These are phyloP conservation scores for Tubosaeta sp. DNA, from an alignment of 768 basidiomycete genomes.

Conservation along the genomic window DNA sequence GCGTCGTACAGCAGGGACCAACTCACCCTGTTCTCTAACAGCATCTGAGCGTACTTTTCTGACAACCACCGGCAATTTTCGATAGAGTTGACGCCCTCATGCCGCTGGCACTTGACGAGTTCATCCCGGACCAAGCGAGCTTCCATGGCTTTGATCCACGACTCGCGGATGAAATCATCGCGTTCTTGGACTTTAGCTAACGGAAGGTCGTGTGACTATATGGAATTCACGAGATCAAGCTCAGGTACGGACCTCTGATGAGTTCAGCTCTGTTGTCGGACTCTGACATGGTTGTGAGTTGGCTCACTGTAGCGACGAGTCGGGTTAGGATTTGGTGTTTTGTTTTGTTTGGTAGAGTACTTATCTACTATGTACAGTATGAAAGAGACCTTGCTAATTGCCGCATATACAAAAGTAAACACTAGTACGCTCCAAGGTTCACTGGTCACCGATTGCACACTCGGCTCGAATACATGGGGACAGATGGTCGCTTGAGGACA, in stretches of 20 bases:
- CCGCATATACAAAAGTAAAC: too few relatives aligned
- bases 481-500: neutral
- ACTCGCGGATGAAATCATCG: slow-evolving; percentile 78
- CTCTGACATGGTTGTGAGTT: slow-evolving; percentile 27
- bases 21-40: slow-evolving; percentile 75
- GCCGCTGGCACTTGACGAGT: slow-evolving; percentile 82
- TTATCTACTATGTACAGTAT: too few relatives aligned
- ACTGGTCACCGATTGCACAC: neutral
- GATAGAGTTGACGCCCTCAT: slow-evolving; percentile 89
- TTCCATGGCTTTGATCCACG: slow-evolving; percentile 95
- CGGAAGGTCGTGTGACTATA: too few relatives aligned
- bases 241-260: slow-evolving; percentile 26
- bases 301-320: neutral
- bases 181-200: slow-evolving; percentile 63
- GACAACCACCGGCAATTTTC: slow-evolving; percentile 85
- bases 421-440: too few relatives aligned
- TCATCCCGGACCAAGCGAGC: slow-evolving; percentile 83
- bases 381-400: too few relatives aligned
- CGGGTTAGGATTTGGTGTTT: neutral
- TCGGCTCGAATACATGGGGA: neutral
- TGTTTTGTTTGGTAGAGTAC: slow-evolving; percentile 6
- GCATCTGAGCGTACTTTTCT: slow-evolving; percentile 76
- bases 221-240: neutral
- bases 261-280: slow-evolving; percentile 33
- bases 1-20: neutral